Conservation (phyloP, 2,329 filamentous ascomycete genomes). For the Albifimbria verrucaria region DNA sequence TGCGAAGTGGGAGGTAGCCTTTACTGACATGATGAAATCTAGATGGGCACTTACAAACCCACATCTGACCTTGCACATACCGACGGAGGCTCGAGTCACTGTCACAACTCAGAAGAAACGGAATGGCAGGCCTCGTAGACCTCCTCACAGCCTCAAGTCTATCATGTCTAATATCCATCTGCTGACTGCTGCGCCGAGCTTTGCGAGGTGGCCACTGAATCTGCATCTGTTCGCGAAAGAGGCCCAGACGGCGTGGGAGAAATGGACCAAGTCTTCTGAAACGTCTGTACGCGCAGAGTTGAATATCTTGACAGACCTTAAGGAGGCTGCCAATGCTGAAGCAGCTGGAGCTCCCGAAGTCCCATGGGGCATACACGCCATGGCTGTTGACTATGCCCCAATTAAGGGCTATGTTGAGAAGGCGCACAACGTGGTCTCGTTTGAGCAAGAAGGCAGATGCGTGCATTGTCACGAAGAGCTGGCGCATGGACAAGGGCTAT, state of each 20-base stretch:
- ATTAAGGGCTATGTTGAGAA: constrained; percentile 55
- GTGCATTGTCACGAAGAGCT: constrained; percentile 48
- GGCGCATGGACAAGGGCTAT: constrained; percentile 45
- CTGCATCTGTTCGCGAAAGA: constrained; percentile 75
- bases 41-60: constrained; percentile 94
- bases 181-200: constrained; percentile 74
- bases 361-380: constrained; percentile 47
- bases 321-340: constrained; percentile 14
- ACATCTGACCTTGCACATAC: constrained; percentile 75
- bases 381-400: constrained; percentile 53
- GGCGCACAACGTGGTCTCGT: constrained; percentile 48
- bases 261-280: constrained; percentile 48
- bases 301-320: constrained; percentile 56
- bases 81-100: constrained; percentile 57
- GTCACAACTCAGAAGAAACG: constrained; percentile 47
- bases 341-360: constrained; percentile 5
- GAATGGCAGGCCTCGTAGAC: constrained; percentile 53
- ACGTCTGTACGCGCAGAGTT: constrained; percentile 46
- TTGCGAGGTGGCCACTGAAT: constrained; percentile 76
- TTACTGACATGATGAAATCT: constrained; percentile 6
- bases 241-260: constrained; percentile 66
- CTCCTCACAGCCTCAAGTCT: constrained; percentile 59
- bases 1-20: too few relatives aligned
- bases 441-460: constrained; percentile 55
- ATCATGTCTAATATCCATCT: constrained; percentile 78